Evolutionary conservation across 2,329 filamentous ascomycete species (phyloP).

Genomic region (Calonectria pseudoturangicola): DNA sequence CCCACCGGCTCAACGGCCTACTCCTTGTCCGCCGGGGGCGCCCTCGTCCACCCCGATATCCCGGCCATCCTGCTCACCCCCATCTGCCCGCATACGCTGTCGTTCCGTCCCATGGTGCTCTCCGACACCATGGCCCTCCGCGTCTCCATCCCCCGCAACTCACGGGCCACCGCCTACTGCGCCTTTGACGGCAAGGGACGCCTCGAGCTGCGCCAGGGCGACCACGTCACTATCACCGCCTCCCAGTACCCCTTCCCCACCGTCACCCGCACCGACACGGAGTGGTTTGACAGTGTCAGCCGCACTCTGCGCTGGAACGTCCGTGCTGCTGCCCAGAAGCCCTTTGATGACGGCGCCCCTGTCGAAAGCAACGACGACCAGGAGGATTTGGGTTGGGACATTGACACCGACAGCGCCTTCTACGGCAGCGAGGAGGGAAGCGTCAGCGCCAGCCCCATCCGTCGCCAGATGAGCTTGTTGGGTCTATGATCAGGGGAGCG

Average conservation of each 20-base stretch:
- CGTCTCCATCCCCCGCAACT: constrained; percentile 88
- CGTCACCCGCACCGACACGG: constrained; percentile 89
- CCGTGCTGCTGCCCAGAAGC: constrained; percentile 92
- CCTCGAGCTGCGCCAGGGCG: constrained; percentile 92
- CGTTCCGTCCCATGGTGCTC: constrained; percentile 97
- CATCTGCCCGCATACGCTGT: constrained; percentile 97
- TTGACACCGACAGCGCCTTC: constrained; percentile 88
- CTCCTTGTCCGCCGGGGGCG: constrained; percentile 95
- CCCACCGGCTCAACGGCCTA: constrained; percentile 97
- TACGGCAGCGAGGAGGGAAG: constrained; percentile 85
- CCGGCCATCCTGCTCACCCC: constrained; percentile 97
- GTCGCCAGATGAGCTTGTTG: constrained; percentile 84
- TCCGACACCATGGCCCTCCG: constrained; percentile 95
- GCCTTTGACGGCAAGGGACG: constrained; percentile 98
- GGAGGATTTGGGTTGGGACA: constrained; percentile 86
- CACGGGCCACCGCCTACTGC: constrained; percentile 95
- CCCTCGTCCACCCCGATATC: constrained; percentile 96
- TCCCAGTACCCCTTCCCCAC: constrained; percentile 98
- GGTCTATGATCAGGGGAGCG: constrained; percentile 61
- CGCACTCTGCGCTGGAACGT: constrained; percentile 97
- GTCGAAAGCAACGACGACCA: constrained; percentile 67
- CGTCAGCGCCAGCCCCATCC: constrained; percentile 79
- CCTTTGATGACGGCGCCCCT: constrained; percentile 77
- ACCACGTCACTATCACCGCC: constrained; percentile 96
- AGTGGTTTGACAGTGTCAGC: constrained; percentile 98